A percentile compares a stretch with the other conserved stretches of the same genome.
Evolutionary conservation across 1,284 basidiomycete genomes (phyloP).

Genomic region (Porodaedalea pini): DNA sequence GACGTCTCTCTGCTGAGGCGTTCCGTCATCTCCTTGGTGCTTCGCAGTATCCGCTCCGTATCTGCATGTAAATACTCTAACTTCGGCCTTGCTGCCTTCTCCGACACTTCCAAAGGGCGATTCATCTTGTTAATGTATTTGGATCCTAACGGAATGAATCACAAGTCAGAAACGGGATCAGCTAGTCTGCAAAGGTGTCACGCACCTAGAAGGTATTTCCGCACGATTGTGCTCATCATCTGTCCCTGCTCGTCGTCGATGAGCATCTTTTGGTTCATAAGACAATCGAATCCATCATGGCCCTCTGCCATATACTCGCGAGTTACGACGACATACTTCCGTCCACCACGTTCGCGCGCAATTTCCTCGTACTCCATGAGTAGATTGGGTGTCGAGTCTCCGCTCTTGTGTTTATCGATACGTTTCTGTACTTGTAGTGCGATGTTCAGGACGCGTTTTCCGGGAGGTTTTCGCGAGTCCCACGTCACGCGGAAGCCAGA

Average conservation of each 20-base stretch:
- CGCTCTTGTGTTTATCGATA: constrained; percentile 37
- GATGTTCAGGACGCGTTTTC: constrained; percentile 70
- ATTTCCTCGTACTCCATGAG: constrained; percentile 49
- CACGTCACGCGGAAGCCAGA: constrained; percentile 85
- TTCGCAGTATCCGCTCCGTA: constrained; percentile 42
- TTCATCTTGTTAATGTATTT: constrained; percentile 64
- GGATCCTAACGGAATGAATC: constrained; percentile 42
- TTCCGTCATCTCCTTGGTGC: constrained; percentile 38
- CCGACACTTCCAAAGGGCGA: constrained; percentile 32
- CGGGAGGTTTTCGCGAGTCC: constrained; percentile 74
- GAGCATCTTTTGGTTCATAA: constrained; percentile 66
- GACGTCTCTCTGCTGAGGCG: constrained; percentile 18
- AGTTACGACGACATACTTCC: constrained; percentile 74
- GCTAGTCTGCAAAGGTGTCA: constrained; percentile 5
- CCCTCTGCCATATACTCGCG: constrained; percentile 74
- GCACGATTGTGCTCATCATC: constrained; percentile 77
- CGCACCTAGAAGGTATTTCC: constrained; percentile 83
- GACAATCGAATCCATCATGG: constrained; percentile 76
- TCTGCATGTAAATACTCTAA: constrained; percentile 36
- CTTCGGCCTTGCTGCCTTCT: constrained; percentile 19
- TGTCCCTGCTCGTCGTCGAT: constrained; percentile 85
- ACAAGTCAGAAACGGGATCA: background rate
- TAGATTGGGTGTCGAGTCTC: constrained; percentile 38
- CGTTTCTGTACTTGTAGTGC: constrained; percentile 51
- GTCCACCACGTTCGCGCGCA: constrained; percentile 49